Evolutionary conservation across 1,139 yeast species (phyloP).

Genomic region (Yamadazyma trypodendri): DNA sequence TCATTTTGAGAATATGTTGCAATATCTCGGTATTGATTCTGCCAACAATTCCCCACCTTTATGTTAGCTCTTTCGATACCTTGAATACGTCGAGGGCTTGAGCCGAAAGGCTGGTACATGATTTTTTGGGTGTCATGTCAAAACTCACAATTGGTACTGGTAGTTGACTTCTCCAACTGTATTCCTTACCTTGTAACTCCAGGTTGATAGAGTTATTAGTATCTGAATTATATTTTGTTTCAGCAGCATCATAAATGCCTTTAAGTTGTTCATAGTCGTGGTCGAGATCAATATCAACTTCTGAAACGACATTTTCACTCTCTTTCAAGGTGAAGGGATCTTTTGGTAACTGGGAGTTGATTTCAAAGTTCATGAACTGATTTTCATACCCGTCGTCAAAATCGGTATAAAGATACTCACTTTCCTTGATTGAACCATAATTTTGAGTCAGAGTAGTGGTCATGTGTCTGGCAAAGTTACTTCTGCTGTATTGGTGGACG

Average conservation of each 20-base stretch:
- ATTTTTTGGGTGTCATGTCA: neutral
- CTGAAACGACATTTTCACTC: conserved; percentile 5
- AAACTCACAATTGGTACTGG: neutral
- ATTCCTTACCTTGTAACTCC: neutral
- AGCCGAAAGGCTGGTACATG: neutral
- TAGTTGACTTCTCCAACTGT: neutral
- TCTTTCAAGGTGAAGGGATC: conserved; percentile 1
- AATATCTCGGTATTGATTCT: neutral
- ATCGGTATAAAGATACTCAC: conserved; percentile 18
- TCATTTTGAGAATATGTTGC: neutral
- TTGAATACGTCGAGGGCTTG: neutral
- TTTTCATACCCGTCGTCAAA: conserved; percentile 28
- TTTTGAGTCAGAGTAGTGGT: neutral
- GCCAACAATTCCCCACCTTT: neutral
- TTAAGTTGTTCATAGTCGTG: conserved; percentile 3
- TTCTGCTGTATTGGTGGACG: neutral
- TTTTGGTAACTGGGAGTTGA: neutral
- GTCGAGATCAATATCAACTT: conserved; percentile 7
- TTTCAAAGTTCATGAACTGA: conserved; percentile 17
- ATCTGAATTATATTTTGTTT: conserved; percentile 1
- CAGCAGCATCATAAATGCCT: neutral
- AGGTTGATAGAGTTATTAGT: neutral
- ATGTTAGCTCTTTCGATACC: neutral
- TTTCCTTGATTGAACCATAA: conserved; percentile 2
- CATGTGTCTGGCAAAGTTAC: neutral